These are phyloP conservation scores for Leishmania arabica DNA, from an alignment of 208 protist species.

Conservation along the genomic window DNA sequence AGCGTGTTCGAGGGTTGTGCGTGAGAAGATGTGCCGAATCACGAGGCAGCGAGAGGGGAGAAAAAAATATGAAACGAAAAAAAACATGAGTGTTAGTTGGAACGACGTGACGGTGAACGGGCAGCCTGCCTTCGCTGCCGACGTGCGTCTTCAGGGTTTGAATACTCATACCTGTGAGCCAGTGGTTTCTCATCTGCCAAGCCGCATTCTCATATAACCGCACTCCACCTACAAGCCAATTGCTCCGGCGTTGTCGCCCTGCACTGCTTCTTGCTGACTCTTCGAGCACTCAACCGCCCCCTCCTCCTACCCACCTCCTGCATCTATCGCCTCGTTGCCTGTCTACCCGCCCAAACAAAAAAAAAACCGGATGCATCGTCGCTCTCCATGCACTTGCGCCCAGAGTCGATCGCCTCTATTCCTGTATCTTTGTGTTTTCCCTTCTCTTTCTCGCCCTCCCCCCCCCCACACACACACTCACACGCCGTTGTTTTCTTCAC, in stretches of 20 bases:
- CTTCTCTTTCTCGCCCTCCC: constrained; percentile 3
- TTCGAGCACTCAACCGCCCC: neutral
- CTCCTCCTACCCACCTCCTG: neutral
- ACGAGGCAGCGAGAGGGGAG: neutral
- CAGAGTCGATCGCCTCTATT: neutral
- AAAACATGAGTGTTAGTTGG: neutral
- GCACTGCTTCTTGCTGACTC: neutral
- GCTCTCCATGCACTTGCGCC: too few relatives aligned
- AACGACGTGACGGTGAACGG: neutral
- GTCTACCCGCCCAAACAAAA: neutral
- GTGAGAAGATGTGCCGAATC: neutral
- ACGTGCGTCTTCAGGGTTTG: neutral
- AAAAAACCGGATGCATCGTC: neutral
- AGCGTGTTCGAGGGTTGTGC: neutral
- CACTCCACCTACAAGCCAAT: neutral
- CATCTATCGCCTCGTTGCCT: neutral
- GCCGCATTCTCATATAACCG: neutral
- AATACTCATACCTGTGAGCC: neutral
- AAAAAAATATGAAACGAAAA: neutral
- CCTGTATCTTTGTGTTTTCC: neutral
- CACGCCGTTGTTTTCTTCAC: neutral
- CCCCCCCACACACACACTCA: too few relatives aligned
- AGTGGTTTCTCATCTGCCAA: neutral
- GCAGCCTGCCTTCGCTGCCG: neutral
- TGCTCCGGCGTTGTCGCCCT: neutral